phyloP scores from a whole-genome alignment of 108 stramenopile genomes.

The Fragilariopsis cylindrus region DNA sequence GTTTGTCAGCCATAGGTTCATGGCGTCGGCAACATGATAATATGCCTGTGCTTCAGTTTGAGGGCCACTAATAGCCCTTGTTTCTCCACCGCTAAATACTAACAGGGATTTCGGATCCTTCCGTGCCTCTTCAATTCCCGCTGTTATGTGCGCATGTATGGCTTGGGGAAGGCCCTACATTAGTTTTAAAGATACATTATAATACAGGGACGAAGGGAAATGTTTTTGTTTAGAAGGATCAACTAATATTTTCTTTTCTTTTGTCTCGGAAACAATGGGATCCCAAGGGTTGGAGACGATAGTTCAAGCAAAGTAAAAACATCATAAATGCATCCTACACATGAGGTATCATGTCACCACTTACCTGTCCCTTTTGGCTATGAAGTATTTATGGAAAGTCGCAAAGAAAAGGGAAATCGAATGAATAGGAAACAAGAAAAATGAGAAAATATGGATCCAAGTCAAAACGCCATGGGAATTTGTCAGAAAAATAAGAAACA shows the following conservation, averaged over 20 bases:
- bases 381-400: background rate
- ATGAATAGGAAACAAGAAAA: background rate
- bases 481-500: slow-evolving; percentile 7
- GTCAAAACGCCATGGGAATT: background rate
- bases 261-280: no score
- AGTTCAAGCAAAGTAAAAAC: no score
- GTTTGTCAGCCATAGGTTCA: slow-evolving; percentile 63
- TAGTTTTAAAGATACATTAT: slow-evolving; percentile 62
- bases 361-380: slow-evolving; percentile 7
- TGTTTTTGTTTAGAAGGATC: no score
- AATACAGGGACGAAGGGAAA: slow-evolving; percentile 43
- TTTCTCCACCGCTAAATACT: slow-evolving; percentile 94
- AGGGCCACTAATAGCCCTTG: slow-evolving; percentile 85
- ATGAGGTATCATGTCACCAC: no score
- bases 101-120: slow-evolving; percentile 79
- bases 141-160: slow-evolving; percentile 86
- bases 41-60: slow-evolving; percentile 83
- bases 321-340: no score
- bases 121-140: slow-evolving; percentile 75
- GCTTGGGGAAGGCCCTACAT: slow-evolving; percentile 82
- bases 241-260: no score
- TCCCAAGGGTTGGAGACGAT: no score
- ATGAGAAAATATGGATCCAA: background rate
- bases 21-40: slow-evolving; percentile 83
- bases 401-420: background rate